Base-by-base conservation (phyloP, 2,329 filamentous ascomycete genomes). In the Cryoendolithus antarcticus region DNA sequence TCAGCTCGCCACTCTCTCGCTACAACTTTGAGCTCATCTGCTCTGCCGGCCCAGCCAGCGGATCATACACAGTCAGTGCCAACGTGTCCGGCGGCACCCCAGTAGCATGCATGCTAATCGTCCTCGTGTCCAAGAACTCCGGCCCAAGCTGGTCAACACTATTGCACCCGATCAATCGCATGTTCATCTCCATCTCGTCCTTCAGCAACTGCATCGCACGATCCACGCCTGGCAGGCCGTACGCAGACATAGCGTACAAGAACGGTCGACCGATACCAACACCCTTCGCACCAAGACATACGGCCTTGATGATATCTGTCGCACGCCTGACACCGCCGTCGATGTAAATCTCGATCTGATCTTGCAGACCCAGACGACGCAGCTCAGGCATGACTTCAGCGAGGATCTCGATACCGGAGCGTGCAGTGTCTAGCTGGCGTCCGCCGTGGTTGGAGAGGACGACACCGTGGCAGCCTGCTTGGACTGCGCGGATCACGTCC, bases 151-250 rank as follows among this genome's bases (percentile, higher is more conserved):
- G 78, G 29, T 77, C 76, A 27, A 98, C 62, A 44, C 64, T 78
- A 12, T 71, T 74, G 43, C 78, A 83, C 7, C 91, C 91, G 50
- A 98, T 86, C 46, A 98, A 67, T 5, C 91, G 77, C 91, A 98
- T 96, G 57, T 89, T 91, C 89, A 96, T 96, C 67, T 93, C 86
- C 75, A 98, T 84, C 71, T 98, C 91, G 55, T 96, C 91, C 66
- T 57, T 59, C 37, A 60, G 42, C 42, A 62, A 41, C 46, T 86
- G 82, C 82, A 96, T 94, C 27, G 91, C 91, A 28, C 85, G 75
- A 56, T 93, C 84, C 12, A 96, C 89, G 47, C 91, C 91, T 2
- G 80, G 71, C 43, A 85, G 65, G 1, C 91, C 91, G 55, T 96
- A 96, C 7, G 86, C 77, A 46, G 80, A 83, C 89, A 98, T 96